Evolutionary conservation across 495 filamentous ascomycete species (phyloP).

Genomic region (Jackrogersella multiformis): DNA sequence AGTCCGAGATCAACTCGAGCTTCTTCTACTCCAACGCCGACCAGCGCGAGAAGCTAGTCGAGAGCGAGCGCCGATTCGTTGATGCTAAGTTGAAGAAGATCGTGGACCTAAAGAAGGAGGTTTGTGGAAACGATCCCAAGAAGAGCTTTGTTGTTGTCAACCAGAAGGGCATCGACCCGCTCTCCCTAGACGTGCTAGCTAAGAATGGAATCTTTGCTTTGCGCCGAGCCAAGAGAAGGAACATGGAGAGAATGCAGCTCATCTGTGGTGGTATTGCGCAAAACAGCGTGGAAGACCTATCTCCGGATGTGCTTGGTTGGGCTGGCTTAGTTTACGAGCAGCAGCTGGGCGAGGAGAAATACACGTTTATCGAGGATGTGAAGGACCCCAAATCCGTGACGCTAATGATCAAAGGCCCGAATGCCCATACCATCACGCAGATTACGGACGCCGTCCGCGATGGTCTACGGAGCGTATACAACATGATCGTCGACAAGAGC

Average conservation of each 20-base stretch:
- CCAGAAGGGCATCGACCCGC: constrained; percentile 98
- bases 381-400: constrained; percentile 99
- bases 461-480: constrained; percentile 93
- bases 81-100: constrained; percentile 98
- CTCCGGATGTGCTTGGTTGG: constrained; percentile 91
- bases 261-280: constrained; percentile 90
- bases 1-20: constrained; percentile 97
- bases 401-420: constrained; percentile 96
- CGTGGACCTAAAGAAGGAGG: constrained; percentile 96
- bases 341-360: constrained; percentile 98
- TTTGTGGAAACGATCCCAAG: constrained; percentile 92
- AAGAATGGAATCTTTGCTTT: constrained; percentile 98
- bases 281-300: constrained; percentile 95
- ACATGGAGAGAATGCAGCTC: constrained; percentile 97
- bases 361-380: constrained; percentile 97
- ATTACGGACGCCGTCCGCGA: constrained; percentile 98
- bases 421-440: constrained; percentile 93
- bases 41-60: constrained; percentile 95
- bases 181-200: constrained; percentile 92
- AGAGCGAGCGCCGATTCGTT: constrained; percentile 94
- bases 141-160: constrained; percentile 98
- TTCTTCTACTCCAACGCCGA: constrained; percentile 99
- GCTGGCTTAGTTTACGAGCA: constrained; percentile 97
- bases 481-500: constrained; percentile 96
- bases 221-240: constrained; percentile 92